Conservation (phyloP, 768 basidiomycete species). For the Rhodotorula kratochvilovae region DNA sequence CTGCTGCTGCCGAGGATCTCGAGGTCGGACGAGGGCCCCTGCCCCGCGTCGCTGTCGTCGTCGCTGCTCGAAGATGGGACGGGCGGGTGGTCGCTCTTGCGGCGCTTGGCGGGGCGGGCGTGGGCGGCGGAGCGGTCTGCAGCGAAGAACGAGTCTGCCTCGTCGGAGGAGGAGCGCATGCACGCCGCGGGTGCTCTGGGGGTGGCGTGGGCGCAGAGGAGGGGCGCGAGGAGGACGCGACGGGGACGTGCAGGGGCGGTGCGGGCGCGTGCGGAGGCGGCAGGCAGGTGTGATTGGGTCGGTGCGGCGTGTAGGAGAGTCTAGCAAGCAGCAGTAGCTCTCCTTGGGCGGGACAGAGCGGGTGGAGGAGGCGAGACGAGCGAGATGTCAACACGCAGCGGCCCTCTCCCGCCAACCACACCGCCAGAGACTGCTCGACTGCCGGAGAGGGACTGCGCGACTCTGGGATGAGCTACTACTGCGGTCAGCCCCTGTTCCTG, state of each 20-base stretch:
- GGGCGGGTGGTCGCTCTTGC: neutral
- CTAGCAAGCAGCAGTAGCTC: neutral
- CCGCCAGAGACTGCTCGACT: too few species aligned
- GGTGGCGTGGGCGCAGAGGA: neutral
- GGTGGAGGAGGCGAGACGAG: too few species aligned
- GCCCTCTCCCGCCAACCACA: too few species aligned
- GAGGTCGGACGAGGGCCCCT: conserved; percentile 5
- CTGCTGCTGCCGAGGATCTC: neutral
- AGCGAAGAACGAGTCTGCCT: conserved; percentile 4
- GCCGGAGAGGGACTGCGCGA: too few species aligned
- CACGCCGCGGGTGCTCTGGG: neutral
- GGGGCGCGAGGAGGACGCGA: neutral
- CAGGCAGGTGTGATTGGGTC: neutral
- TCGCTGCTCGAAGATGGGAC: neutral
- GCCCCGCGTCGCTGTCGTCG: neutral
- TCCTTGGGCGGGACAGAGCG: neutral
- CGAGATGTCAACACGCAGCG: neutral
- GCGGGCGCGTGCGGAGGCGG: too few species aligned
- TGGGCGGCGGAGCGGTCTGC: neutral
- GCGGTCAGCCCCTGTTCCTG: conserved; percentile 31
- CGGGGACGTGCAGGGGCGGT: too few species aligned
- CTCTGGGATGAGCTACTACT: conserved; percentile 52
- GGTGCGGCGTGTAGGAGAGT: neutral
- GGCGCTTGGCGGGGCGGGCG: neutral
- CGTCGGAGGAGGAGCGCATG: conserved; percentile 4